phyloP scores from a whole-genome alignment of 2,329 filamentous ascomycete species.

The Neopestalotiopsis clavispora region DNA sequence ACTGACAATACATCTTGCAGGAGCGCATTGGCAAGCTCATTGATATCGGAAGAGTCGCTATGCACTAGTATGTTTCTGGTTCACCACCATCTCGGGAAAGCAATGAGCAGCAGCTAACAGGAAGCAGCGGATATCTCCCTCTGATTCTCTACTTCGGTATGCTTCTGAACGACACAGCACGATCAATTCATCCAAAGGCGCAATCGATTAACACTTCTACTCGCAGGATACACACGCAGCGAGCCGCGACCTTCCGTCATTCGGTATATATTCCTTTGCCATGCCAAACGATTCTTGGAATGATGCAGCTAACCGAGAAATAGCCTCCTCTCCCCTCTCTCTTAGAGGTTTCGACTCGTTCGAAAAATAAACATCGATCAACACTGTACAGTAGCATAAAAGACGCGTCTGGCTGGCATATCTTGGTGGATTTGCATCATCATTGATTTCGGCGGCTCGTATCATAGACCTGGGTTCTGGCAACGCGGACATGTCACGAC shows the following conservation, averaged over 20 bases:
- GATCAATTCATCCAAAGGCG: not conserved
- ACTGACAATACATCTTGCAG: constrained; percentile 49
- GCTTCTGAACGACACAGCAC: constrained; percentile 21
- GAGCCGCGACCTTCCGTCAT: constrained; percentile 81
- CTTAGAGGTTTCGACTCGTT: constrained; percentile 43
- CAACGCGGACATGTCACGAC: not conserved
- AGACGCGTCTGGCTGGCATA: not conserved
- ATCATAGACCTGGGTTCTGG: constrained; percentile 11
- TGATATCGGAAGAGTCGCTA: constrained; percentile 88
- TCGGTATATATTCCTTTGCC: constrained; percentile 46
- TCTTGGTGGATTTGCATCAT: constrained; percentile 10
- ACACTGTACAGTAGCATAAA: constrained; percentile 18
- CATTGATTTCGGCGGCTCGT: not conserved
- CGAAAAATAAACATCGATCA: constrained; percentile 13
- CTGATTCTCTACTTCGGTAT: constrained; percentile 95
- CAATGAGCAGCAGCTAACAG: constrained; percentile 39
- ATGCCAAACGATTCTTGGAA: too few species aligned
- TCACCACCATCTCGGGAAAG: not conserved
- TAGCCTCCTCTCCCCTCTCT: constrained; percentile 69
- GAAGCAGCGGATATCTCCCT: constrained; percentile 85
- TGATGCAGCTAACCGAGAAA: constrained; percentile 27
- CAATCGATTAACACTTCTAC: not conserved
- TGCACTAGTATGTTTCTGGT: constrained; percentile 84
- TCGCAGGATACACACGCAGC: constrained; percentile 87
- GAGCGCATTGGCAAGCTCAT: constrained; percentile 98